Percentiles rank a stretch among this genome's conserved stretches.
These are phyloP conservation scores for Dorcoceras hygrometricum DNA, from an alignment of 257 asterid species.

Conservation along the genomic window DNA sequence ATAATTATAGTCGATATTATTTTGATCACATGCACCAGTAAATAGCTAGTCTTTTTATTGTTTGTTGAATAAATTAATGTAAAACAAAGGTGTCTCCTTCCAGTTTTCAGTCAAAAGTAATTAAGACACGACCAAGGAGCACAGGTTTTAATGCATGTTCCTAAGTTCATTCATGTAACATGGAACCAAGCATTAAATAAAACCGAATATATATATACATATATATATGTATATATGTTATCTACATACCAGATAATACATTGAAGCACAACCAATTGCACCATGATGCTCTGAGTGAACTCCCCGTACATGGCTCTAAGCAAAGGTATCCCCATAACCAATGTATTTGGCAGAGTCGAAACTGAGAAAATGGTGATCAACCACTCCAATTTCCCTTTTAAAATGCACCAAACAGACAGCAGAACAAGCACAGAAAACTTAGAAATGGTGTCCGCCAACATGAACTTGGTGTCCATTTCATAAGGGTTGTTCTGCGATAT, in stretches of 20 bases:
- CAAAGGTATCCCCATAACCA: slow-evolving; percentile 74
- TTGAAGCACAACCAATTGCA: slow-evolving; percentile 69
- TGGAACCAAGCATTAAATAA: background rate
- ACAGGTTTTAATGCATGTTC: no score
- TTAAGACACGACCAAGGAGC: no score
- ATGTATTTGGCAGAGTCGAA: slow-evolving; percentile 72
- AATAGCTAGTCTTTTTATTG: no score
- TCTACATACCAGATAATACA: slow-evolving; percentile 59
- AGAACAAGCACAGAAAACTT: slow-evolving; percentile 40
- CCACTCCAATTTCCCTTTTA: slow-evolving; percentile 51
- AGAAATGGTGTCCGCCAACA: slow-evolving; percentile 57
- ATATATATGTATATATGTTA: background rate
- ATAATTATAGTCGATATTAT: no score
- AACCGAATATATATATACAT: background rate
- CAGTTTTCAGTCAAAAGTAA: no score
- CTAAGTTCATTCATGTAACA: background rate
- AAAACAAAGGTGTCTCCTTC: no score
- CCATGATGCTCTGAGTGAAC: slow-evolving; percentile 61
- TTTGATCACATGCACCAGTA: no score
- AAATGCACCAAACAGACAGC: slow-evolving; percentile 43
- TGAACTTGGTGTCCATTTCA: slow-evolving; percentile 56
- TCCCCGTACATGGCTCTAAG: slow-evolving; percentile 77
- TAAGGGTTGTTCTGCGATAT: slow-evolving; percentile 71
- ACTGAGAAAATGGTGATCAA: slow-evolving; percentile 63
- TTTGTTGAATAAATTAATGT: no score